Percentiles rank a stretch among this genome's conserved stretches.
These are phyloP conservation scores for Lentinula lateritia DNA, from an alignment of 768 basidiomycete genomes.

Conservation along the genomic window DNA sequence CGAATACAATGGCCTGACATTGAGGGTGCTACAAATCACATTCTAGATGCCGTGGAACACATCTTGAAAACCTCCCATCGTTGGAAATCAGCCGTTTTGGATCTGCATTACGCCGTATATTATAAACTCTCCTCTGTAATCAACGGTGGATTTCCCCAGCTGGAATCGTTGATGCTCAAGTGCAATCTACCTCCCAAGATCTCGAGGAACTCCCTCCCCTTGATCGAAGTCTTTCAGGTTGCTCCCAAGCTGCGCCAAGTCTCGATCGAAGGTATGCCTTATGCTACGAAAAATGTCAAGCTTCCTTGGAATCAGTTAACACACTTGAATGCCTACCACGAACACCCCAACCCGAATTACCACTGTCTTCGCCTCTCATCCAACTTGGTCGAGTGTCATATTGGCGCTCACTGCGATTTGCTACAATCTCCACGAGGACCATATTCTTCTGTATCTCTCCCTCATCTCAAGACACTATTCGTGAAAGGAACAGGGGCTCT, in stretches of 20 bases:
- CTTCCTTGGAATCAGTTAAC: conserved; percentile 6
- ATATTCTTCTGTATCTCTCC: background rate
- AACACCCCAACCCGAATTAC: background rate
- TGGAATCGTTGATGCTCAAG: background rate
- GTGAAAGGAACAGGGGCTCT: background rate
- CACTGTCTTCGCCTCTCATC: conserved; percentile 1
- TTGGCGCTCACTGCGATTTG: background rate
- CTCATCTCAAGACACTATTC: background rate
- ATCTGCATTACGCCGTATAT: background rate
- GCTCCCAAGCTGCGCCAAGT: conserved; percentile 2
- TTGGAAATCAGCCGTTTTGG: conserved; percentile 1
- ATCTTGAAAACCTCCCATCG: background rate
- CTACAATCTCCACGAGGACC: background rate
- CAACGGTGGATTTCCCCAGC: background rate
- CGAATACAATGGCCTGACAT: background rate
- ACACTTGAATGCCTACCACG: background rate
- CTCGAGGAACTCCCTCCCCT: background rate
- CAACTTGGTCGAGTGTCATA: conserved; percentile 1
- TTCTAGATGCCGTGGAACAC: background rate
- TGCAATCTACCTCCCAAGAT: background rate
- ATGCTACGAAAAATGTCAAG: background rate
- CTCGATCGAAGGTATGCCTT: background rate
- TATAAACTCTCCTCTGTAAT: background rate
- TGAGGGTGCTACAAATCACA: background rate
- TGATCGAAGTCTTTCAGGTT: background rate